phyloP scores from a whole-genome alignment of 129 eudicot species.

The Ambrosia artemisiifolia region DNA sequence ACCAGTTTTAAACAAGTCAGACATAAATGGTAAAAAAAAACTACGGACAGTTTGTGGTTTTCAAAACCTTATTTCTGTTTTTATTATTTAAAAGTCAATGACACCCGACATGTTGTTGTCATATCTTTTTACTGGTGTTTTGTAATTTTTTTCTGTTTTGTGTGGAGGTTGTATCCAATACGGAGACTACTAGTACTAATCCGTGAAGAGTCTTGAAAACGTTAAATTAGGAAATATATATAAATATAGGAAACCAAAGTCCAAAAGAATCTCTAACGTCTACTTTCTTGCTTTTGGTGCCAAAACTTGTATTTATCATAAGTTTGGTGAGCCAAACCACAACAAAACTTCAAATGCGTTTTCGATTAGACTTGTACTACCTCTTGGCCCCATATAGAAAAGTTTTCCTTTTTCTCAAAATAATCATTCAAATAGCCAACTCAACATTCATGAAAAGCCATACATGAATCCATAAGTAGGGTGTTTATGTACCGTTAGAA shows the following conservation, averaged over 20 bases:
- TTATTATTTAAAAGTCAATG: not conserved
- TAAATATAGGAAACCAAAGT: slow-evolving; percentile 6
- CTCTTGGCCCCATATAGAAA: not conserved
- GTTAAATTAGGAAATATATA: not conserved
- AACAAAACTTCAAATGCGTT: slow-evolving; percentile 23
- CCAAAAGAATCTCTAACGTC: slow-evolving; percentile 2
- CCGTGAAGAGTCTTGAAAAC: slow-evolving; percentile 16
- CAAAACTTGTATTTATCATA: slow-evolving; percentile 27
- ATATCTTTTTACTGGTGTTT: not conserved
- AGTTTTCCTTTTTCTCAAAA: not conserved
- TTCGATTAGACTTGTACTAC: slow-evolving; percentile 7
- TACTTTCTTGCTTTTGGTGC: slow-evolving; percentile 28
- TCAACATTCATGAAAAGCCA: not conserved
- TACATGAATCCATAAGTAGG: too few relatives aligned
- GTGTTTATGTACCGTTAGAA: not conserved
- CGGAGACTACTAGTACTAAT: slow-evolving; percentile 22
- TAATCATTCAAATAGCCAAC: not conserved
- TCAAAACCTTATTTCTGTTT: not conserved
- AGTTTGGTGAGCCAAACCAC: slow-evolving; percentile 33
- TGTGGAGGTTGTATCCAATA: slow-evolving; percentile 19
- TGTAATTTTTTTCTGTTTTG: slow-evolving; percentile 1
- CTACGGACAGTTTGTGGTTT: too few relatives aligned
- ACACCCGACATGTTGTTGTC: slow-evolving; percentile 11
- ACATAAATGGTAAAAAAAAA: too few relatives aligned
- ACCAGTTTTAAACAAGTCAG: too few relatives aligned